Evolutionary conservation across 2,329 filamentous ascomycete species (phyloP), one percentile per base, ranked within the genome.

Genomic region (Emydomyces testavorans): DNA sequence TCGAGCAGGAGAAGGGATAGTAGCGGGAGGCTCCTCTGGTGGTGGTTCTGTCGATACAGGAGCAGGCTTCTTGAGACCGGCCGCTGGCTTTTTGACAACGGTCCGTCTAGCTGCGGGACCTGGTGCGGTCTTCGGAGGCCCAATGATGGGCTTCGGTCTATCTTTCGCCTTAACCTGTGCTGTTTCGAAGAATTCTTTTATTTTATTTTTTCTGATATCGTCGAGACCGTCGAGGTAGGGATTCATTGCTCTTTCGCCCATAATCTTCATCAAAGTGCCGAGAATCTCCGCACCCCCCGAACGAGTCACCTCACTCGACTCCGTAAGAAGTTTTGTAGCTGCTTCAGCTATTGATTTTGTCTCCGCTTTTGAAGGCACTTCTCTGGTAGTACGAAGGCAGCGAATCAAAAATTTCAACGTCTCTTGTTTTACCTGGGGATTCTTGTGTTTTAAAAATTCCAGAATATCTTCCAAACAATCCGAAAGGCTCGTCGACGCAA

Each of bases 211-310:
- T 52, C 89, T 79, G 56, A 96, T 96, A 20, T 98, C 92, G 61
- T 98, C 92, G 2, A 98, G 73, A 2, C 87, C 87, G 54, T 95
- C 90, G 13, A 98, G 70, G 62, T 94, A 85, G 6, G 86, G 83
- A 36, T 84, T 87, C 92, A 98, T 98, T 45, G 85, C 85, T 49
- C 92, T 80, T 65, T 98, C 93, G 35, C 92, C 90, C 70, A 96
- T 85, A 48, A 98, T 96, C 70, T 96, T 98, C 92, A 95, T 96
- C 42, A 98, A 67, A 0, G 89, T 94, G 54, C 93, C 92, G 2
- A 98, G 72, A 28, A 92, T 81, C 65, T 98, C 92, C 11, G 89
- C 89, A 63, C 89, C 92, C 24, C 87, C 88, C 41, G 90, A 83
- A 66, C 92, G 80, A 50, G 94, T 78, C 2, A 77, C 82, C 57